Evolutionary conservation across 768 basidiomycete genomes (phyloP).

Genomic region (Candolleomyces eurysporus): DNA sequence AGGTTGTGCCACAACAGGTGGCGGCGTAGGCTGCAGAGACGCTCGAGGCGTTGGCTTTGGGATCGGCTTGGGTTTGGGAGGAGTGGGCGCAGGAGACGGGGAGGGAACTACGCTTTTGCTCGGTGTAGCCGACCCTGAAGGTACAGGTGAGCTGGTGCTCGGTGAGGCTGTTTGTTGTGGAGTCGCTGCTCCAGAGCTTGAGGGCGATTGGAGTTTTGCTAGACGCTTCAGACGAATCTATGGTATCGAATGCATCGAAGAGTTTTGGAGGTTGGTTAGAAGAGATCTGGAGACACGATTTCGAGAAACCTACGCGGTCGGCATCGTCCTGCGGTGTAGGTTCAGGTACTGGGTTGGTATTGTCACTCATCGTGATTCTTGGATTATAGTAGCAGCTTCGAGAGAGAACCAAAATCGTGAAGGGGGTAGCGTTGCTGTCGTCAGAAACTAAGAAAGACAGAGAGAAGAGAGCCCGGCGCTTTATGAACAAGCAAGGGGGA

Average conservation of each 20-base stretch:
- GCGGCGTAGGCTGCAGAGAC: constrained; percentile 25
- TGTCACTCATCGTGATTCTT: constrained; percentile 33
- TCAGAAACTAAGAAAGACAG: background rate
- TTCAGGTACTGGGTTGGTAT: constrained; percentile 17
- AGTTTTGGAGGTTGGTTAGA: constrained; percentile 2
- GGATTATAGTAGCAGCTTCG: background rate
- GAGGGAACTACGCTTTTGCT: constrained; percentile 22
- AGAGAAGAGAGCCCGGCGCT: background rate
- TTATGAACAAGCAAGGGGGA: too few species aligned
- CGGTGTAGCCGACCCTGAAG: background rate
- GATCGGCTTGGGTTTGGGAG: constrained; percentile 37
- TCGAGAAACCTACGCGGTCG: constrained; percentile 56
- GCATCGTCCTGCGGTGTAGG: constrained; percentile 72
- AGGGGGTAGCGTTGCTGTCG: background rate
- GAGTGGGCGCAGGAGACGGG: constrained; percentile 13
- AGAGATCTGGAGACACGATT: background rate
- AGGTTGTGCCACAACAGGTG: constrained; percentile 23
- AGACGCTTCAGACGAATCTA: constrained; percentile 93
- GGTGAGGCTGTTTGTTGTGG: constrained; percentile 6
- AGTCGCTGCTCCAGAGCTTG: constrained; percentile 25
- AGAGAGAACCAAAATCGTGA: background rate
- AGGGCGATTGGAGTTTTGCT: constrained; percentile 66
- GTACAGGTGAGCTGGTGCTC: too few species aligned
- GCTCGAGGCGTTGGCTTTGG: constrained; percentile 32
- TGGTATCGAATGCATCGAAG: background rate